Evolutionary conservation across 1,284 basidiomycete species (phyloP).

Genomic region (Papiliotrema laurentii): DNA sequence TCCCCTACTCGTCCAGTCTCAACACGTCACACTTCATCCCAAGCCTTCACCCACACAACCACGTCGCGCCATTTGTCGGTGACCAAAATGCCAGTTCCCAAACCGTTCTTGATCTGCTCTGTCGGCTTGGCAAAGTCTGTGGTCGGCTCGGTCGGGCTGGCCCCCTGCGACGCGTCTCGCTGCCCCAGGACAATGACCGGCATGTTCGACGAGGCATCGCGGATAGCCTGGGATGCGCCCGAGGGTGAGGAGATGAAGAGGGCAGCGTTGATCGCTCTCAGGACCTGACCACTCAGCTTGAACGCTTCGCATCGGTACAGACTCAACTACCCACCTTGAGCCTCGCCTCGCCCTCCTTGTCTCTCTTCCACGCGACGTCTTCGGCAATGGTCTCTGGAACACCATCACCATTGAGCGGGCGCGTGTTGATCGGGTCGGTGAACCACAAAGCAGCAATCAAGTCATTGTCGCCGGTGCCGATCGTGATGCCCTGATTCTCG

Average conservation of each 20-base stretch:
- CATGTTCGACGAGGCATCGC: constrained; percentile 18
- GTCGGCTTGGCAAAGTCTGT: constrained; percentile 24
- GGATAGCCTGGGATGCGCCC: constrained; percentile 28
- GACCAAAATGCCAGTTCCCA: constrained; percentile 6
- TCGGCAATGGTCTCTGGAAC: too few relatives aligned
- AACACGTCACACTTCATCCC: too few relatives aligned
- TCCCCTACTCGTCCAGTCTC: too few relatives aligned
- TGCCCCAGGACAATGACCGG: too few relatives aligned
- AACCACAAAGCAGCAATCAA: constrained; percentile 23
- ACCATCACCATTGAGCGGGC: too few relatives aligned
- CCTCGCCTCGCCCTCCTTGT: constrained; percentile 19
- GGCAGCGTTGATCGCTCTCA: constrained; percentile 30
- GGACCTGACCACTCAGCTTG: constrained; percentile 16
- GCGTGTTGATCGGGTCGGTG: too few relatives aligned
- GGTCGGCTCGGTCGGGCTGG: constrained; percentile 18
- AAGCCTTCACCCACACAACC: constrained; percentile 27
- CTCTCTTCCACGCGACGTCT: too few relatives aligned
- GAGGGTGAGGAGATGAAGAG: constrained; percentile 34
- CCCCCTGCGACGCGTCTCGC: too few relatives aligned
- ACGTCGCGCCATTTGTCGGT: constrained; percentile 25
- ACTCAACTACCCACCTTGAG: constrained; percentile 14
- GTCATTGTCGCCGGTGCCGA: constrained; percentile 22
- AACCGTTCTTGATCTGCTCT: constrained; percentile 13
- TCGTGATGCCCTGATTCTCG: constrained; percentile 17
- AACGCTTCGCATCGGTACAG: neutral